A percentile compares a stretch with the other conserved stretches of the same genome.
Evolutionary conservation across 495 filamentous ascomycete species (phyloP).

Genomic region (Aspergillus sparsus): DNA sequence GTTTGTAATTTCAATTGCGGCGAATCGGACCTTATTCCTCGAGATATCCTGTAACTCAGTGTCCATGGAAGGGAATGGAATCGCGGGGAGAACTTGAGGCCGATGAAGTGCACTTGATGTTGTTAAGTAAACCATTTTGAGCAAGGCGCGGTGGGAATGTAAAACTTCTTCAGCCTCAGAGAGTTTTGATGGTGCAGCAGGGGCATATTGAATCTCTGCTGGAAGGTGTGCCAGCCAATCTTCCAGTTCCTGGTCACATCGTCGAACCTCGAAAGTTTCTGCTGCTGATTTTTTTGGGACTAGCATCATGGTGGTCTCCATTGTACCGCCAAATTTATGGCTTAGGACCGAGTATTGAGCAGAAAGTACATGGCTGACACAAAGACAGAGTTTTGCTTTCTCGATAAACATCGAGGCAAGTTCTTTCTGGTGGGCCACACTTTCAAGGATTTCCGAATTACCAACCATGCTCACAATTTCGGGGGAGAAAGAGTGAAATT

Average conservation of each 20-base stretch:
- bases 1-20: conserved; percentile 76
- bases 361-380: conserved; percentile 79
- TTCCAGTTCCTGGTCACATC: conserved; percentile 71
- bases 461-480: conserved; percentile 64
- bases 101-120: conserved; percentile 85
- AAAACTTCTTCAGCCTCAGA: conserved; percentile 58
- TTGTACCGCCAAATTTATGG: conserved; percentile 72
- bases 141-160: conserved; percentile 71
- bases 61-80: conserved; percentile 57
- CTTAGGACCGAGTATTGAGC: conserved; percentile 89
- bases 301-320: conserved; percentile 84
- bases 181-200: conserved; percentile 42
- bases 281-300: conserved; percentile 81
- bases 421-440: conserved; percentile 65
- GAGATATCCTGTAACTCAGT: conserved; percentile 75
- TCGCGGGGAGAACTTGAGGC: conserved; percentile 78
- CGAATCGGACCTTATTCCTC: conserved; percentile 72
- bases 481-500: conserved; percentile 64
- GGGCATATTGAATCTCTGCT: conserved; percentile 61
- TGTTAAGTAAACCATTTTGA: conserved; percentile 88
- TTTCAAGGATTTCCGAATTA: conserved; percentile 65
- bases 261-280: conserved; percentile 69
- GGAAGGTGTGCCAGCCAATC: conserved; percentile 72
- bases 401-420: conserved; percentile 86
- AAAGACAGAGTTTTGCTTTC: conserved; percentile 85